Evolutionary conservation across 495 filamentous ascomycete species (phyloP).

Genomic region (Lasiosphaeria miniovina): DNA sequence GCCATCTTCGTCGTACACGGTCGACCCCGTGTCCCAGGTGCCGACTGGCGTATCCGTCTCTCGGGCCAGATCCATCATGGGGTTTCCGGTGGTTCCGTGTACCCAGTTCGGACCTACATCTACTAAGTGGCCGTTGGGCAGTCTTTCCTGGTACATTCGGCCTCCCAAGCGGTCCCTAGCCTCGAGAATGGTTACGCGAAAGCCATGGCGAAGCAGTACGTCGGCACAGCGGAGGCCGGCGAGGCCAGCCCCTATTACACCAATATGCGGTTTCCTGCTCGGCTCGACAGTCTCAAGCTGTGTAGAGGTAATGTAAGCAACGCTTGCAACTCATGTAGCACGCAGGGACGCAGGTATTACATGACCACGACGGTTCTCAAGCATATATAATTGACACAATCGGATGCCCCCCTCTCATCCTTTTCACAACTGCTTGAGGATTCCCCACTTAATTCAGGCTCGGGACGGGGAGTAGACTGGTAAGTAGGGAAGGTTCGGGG

Average conservation of each 20-base stretch:
- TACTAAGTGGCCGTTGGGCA: conserved; percentile 48
- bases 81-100: conserved; percentile 82
- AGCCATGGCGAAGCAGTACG: conserved; percentile 72
- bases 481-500: not conserved
- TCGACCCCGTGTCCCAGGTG: conserved; percentile 54
- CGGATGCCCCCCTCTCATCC: too few species aligned
- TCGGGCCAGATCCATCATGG: conserved; percentile 74
- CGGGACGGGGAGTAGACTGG: not conserved
- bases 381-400: too few species aligned
- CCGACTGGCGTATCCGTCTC: conserved; percentile 60
- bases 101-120: conserved; percentile 92
- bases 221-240: conserved; percentile 87
- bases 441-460: too few species aligned
- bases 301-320: conserved; percentile 27
- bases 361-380: too few species aligned
- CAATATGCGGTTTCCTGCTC: conserved; percentile 49
- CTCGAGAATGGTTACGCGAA: conserved; percentile 81
- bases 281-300: conserved; percentile 37
- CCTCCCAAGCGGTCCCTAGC: conserved; percentile 81
- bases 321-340: not conserved
- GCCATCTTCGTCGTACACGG: conserved; percentile 64
- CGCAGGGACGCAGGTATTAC: too few species aligned
- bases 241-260: conserved; percentile 81
- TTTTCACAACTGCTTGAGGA: too few species aligned
- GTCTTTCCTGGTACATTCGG: conserved; percentile 57